A percentile compares a stretch with the other conserved stretches of the same genome.
phyloP scores from a whole-genome alignment of 2,329 filamentous ascomycete genomes.

The Parastagonospora nodorum region DNA sequence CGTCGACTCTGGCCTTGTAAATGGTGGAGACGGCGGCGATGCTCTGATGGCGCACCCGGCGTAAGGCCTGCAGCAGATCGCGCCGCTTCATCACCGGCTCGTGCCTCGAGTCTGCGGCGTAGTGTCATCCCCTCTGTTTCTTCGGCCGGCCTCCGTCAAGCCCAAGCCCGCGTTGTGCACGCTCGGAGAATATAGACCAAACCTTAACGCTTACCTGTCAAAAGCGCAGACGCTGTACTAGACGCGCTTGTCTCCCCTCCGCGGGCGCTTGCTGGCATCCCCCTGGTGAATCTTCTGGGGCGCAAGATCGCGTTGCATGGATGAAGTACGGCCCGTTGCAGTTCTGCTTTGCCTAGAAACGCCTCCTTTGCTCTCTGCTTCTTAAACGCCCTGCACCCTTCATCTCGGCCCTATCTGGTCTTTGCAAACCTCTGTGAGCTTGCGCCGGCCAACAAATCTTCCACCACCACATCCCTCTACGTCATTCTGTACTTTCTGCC shows the following conservation, averaged over 20 bases:
- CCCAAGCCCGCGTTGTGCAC: slow-evolving; percentile 34
- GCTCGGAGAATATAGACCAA: slow-evolving; percentile 47
- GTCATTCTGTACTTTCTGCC: slow-evolving; percentile 16
- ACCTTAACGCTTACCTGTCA: slow-evolving; percentile 46
- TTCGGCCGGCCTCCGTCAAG: slow-evolving; percentile 24
- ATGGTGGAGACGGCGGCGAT: slow-evolving; percentile 33
- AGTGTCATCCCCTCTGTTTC: slow-evolving; percentile 34
- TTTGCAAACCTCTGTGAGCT: slow-evolving; percentile 40
- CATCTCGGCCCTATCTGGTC: slow-evolving; percentile 27
- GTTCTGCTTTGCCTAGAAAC: slow-evolving; percentile 42
- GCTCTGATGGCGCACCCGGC: slow-evolving; percentile 26
- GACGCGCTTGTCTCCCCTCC: slow-evolving; percentile 33
- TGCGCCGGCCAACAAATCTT: slow-evolving; percentile 28
- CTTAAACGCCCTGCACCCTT: slow-evolving; percentile 37
- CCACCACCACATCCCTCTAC: slow-evolving; percentile 11
- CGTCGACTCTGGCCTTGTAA: slow-evolving; percentile 27
- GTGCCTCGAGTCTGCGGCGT: slow-evolving; percentile 42
- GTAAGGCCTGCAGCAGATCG: slow-evolving; percentile 34
- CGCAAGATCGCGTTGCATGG: slow-evolving; percentile 41
- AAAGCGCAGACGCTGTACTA: slow-evolving; percentile 38
- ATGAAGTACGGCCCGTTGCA: slow-evolving; percentile 48
- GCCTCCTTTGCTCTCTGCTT: slow-evolving; percentile 33
- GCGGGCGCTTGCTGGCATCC: slow-evolving; percentile 33
- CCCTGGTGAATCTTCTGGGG: slow-evolving; percentile 29
- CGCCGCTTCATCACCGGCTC: slow-evolving; percentile 41